A percentile compares a stretch with the other conserved stretches of the same genome.
Conservation (phyloP, 306 rosid species). For the Clitoria ternatea region DNA sequence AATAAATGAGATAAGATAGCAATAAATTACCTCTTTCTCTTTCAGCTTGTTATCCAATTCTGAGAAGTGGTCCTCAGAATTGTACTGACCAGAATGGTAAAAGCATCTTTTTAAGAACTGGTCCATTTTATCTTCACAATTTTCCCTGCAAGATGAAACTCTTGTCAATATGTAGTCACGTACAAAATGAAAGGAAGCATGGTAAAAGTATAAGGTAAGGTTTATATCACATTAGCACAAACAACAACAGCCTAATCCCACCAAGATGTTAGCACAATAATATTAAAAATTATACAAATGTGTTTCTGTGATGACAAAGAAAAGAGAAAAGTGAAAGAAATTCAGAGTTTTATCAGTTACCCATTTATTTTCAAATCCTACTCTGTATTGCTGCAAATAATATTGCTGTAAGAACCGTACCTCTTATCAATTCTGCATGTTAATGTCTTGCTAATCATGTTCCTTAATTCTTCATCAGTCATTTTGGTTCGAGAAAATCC, state of each 20-base stretch:
- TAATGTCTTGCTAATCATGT: conserved; percentile 73
- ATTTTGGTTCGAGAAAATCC: conserved; percentile 85
- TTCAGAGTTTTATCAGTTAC: neutral
- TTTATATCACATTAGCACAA: neutral
- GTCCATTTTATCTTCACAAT: conserved; percentile 91
- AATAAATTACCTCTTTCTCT: conserved; percentile 67
- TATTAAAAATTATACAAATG: neutral
- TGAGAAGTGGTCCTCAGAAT: conserved; percentile 66
- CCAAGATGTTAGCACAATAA: neutral
- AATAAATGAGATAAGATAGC: conserved; percentile 1
- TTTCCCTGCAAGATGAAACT: conserved; percentile 52
- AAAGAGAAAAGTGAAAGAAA: neutral
- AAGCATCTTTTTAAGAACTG: conserved; percentile 78
- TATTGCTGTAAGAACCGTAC: conserved; percentile 30
- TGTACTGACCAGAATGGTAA: conserved; percentile 87
- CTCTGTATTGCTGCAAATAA: neutral
- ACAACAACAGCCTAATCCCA: no score
- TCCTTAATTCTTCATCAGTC: conserved; percentile 77
- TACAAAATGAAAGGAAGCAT: neutral
- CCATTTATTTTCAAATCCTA: neutral
- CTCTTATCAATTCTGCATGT: conserved; percentile 95
- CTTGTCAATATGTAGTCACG: conserved; percentile 17
- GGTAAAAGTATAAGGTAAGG: neutral
- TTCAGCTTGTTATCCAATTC: conserved; percentile 62
- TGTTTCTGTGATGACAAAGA: neutral